These are phyloP conservation scores for Erysimum cheiri DNA, from an alignment of 441 rosid species.

Conservation along the genomic window DNA sequence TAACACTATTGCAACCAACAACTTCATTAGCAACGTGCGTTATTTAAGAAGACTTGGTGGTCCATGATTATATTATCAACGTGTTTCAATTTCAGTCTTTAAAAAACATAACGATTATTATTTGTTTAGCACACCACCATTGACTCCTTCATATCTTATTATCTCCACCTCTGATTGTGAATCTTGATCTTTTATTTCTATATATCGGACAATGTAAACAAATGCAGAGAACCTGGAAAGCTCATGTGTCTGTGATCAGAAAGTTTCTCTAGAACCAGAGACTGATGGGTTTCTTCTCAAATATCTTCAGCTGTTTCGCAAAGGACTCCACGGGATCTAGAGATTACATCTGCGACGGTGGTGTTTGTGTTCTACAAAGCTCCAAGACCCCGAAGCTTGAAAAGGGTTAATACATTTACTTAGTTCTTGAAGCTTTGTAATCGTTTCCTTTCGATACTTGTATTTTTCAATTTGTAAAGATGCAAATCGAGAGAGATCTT, in stretches of 20 bases:
- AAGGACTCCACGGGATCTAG: conserved; percentile 33
- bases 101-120: neutral
- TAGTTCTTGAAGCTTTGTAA: conserved; percentile 7
- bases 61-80: conserved; percentile 21
- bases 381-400: conserved; percentile 23
- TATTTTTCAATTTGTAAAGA: neutral
- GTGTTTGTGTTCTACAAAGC: conserved; percentile 39
- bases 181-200: neutral
- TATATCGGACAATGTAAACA: conserved; percentile 11
- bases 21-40: conserved; percentile 22
- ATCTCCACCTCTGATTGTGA: conserved; percentile 9
- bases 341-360: conserved; percentile 38
- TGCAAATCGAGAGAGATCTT: neutral
- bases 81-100: conserved; percentile 35
- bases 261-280: conserved; percentile 3
- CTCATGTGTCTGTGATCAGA: conserved; percentile 17
- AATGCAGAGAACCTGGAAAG: conserved; percentile 12
- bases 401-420: conserved; percentile 27
- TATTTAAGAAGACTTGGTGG: neutral
- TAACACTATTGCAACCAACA: conserved; percentile 3
- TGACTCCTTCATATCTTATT: conserved; percentile 25
- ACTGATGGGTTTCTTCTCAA: conserved; percentile 38
- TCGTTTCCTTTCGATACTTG: neutral
- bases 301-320: conserved; percentile 40
- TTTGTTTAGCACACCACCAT: conserved; percentile 29